These are phyloP conservation scores for Pseudopithomyces chartarum DNA, from an alignment of 2,329 filamentous ascomycete genomes.

Conservation along the genomic window DNA sequence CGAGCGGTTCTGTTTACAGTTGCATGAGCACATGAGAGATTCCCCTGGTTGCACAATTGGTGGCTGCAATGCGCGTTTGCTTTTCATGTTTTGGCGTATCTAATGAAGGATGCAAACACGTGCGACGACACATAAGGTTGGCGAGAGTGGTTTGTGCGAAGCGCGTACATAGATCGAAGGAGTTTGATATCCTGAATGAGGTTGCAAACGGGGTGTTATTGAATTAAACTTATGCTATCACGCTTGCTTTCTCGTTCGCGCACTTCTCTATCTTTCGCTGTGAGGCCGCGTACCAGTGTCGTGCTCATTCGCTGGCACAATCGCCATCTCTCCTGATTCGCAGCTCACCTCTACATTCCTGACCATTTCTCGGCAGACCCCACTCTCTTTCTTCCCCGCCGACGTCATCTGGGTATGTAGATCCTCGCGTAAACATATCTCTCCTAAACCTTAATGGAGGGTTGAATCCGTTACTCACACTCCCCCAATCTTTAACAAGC, in stretches of 20 bases:
- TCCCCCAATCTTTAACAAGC: not conserved
- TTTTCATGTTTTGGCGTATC: conserved; percentile 2
- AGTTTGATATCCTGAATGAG: conserved; percentile 8
- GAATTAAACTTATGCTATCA: not conserved
- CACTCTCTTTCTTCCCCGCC: conserved; percentile 1
- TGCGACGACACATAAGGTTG: not conserved
- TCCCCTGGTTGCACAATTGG: conserved; percentile 9
- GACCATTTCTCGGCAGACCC: too few relatives aligned
- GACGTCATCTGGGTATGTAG: not conserved
- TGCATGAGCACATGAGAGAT: conserved; percentile 14
- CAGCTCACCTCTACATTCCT: too few relatives aligned
- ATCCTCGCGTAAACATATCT: not conserved
- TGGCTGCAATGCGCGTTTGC: not conserved
- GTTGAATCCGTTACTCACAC: too few relatives aligned
- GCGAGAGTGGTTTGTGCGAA: not conserved
- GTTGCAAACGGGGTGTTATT: not conserved
- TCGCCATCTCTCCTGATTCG: not conserved
- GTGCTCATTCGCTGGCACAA: not conserved
- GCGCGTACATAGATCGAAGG: conserved; percentile 1
- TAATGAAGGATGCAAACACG: not conserved
- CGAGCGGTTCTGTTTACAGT: conserved; percentile 8
- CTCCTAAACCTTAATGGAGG: too few relatives aligned
- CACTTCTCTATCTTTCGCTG: not conserved
- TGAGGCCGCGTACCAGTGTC: not conserved
- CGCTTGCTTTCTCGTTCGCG: not conserved